Base-by-base conservation (phyloP, 257 asterid genomes). In the Solanum sejunctum region DNA sequence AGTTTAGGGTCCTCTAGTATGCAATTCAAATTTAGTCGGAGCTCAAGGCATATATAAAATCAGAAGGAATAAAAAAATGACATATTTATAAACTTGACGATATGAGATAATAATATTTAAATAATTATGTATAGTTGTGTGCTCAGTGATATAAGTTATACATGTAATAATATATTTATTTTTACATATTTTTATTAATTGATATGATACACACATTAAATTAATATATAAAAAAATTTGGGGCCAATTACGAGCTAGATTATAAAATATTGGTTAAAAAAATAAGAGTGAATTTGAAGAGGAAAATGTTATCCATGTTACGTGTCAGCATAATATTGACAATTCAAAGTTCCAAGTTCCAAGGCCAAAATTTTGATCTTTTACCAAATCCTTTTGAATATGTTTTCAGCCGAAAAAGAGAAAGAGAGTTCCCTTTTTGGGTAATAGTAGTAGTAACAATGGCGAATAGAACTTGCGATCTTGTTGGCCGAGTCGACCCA, bases 401-500 rank as follows among this genome's bases (percentile, higher is more conserved):
- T 70, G 23, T 18, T 70, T 70, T 39, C 32, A 3, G 41, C 32
- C 69, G 56, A 64, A 75, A 72, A 36, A 66, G 8, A 8, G 26
- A 47, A 2, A 49, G 23, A 36, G 9, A 20, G n/a, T 49, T 15
- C 7, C 21, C 54, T 18, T 70, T 32, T 70, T 41, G 28, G 79
- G 26, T 71, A 16, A 39, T 3, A 8, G 77, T 69, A 32, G 36
- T 32, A 36, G 6, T 5, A 5, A 39, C 51, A 69, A 93, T 93
- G 98, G 92, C 91, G 58, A 88, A 23, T 83, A 90, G 91, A 85
- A 95, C 95, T 12, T 90, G 90, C 28, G 94, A 92, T 63, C 93
- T 95, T 41, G 94, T 92, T 83, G 93, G 97, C 77, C 89, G 82
- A 85, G 95, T 92, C 71, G 93, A 93, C 87, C 94, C 92, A 60